Conservation (phyloP, 169 alveolate species). For the Babesia bigemina region DNA sequence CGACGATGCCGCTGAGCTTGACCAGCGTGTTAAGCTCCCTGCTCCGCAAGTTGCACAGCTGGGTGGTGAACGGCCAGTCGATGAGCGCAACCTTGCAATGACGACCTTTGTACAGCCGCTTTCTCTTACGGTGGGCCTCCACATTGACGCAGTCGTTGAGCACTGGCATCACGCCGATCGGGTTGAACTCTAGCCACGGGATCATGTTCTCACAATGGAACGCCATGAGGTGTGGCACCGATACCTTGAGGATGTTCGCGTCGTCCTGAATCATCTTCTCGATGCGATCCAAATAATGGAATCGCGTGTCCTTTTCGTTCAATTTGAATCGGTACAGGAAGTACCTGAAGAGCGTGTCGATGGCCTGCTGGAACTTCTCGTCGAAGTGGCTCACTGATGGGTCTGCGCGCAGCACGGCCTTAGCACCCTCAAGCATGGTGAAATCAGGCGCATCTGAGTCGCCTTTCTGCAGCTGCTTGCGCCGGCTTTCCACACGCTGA, state of each 20-base stretch:
- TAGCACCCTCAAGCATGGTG: conserved; percentile 76
- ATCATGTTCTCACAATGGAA: conserved; percentile 81
- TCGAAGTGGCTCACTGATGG: conserved; percentile 81
- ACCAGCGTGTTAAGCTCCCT: conserved; percentile 92
- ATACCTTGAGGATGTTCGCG: conserved; percentile 75
- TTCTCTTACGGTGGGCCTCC: conserved; percentile 78
- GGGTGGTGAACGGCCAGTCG: conserved; percentile 91
- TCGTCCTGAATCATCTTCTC: conserved; percentile 86
- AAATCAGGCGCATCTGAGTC: conserved; percentile 79
- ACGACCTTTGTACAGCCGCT: conserved; percentile 76
- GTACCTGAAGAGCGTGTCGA: conserved; percentile 78
- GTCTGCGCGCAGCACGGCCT: conserved; percentile 77
- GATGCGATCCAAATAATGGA: conserved; percentile 79
- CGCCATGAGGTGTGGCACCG: conserved; percentile 80
- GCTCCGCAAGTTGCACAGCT: conserved; percentile 90
- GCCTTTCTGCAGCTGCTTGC: conserved; percentile 77
- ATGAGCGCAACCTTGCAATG: conserved; percentile 83
- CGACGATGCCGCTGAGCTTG: conserved; percentile 82
- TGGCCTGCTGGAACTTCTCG: conserved; percentile 86
- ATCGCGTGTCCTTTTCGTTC: conserved; percentile 64
- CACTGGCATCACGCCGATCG: conserved; percentile 80
- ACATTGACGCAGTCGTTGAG: conserved; percentile 81
- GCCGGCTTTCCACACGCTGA: conserved; percentile 79
- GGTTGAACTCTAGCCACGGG: conserved; percentile 80
- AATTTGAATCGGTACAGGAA: conserved; percentile 56